These are phyloP conservation scores for Dioszegia aurantiaca DNA, from an alignment of 768 basidiomycete genomes.

Conservation along the genomic window DNA sequence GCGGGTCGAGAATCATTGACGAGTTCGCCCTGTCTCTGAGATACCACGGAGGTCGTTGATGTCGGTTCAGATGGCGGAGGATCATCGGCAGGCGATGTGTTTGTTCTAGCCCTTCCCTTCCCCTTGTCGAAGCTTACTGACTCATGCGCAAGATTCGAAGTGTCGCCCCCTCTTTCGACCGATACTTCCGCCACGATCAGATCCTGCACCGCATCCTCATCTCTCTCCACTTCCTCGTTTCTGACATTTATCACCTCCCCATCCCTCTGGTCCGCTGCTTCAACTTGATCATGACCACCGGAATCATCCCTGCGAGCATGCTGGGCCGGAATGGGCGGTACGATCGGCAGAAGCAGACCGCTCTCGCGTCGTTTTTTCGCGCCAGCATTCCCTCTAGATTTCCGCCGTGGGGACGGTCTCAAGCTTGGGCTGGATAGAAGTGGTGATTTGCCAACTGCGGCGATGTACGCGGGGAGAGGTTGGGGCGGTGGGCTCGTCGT, in stretches of 20 bases:
- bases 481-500: conserved; percentile 1
- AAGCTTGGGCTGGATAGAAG: not conserved
- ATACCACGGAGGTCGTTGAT: too few relatives aligned
- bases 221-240: not conserved
- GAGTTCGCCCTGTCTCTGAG: too few relatives aligned
- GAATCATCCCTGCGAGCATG: not conserved
- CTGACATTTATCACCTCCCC: not conserved
- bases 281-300: not conserved
- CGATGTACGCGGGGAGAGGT: conserved; percentile 2
- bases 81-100: not conserved
- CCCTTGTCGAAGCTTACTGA: not conserved
- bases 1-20: too few relatives aligned
- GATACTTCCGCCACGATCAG: not conserved
- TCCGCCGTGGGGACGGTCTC: conserved; percentile 1
- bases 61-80: not conserved
- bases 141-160: not conserved
- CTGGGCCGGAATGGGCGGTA: not conserved
- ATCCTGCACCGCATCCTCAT: conserved; percentile 4
- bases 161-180: not conserved
- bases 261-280: not conserved
- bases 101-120: not conserved
- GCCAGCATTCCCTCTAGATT: not conserved
- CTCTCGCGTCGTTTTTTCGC: conserved; percentile 15
- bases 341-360: conserved; percentile 5
- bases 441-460: not conserved